These are phyloP conservation scores for Nitzschia inconspicua DNA, from an alignment of 108 stramenopile genomes.

Conservation along the genomic window DNA sequence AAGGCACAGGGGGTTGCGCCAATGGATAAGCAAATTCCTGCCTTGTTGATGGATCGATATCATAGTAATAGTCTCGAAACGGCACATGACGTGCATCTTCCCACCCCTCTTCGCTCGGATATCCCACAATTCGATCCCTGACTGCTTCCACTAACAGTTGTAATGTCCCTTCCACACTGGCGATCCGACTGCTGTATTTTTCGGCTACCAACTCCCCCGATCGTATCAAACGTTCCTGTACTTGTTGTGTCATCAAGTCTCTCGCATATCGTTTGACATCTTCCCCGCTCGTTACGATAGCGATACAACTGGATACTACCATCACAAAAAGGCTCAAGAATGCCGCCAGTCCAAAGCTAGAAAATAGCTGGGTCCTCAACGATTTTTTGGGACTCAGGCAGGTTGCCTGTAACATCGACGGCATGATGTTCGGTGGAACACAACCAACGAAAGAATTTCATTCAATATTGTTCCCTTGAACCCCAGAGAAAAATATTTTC, in stretches of 20 bases:
- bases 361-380: conserved; percentile 45
- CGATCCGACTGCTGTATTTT: conserved; percentile 9
- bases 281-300: conserved; percentile 22
- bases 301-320: conserved; percentile 29
- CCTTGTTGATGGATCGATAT: conserved; percentile 15
- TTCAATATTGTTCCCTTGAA: too few relatives aligned
- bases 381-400: too few relatives aligned
- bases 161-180: conserved; percentile 4
- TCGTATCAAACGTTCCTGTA: conserved; percentile 7
- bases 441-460: too few relatives aligned
- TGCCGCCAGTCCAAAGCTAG: conserved; percentile 41
- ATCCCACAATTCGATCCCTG: conserved; percentile 50
- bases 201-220: conserved; percentile 10
- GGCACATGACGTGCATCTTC: conserved; percentile 21
- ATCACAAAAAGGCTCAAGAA: conserved; percentile 31
- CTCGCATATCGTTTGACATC: conserved; percentile 25
- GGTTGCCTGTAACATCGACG: too few relatives aligned
- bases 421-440: too few relatives aligned
- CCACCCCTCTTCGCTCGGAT: conserved; percentile 22
- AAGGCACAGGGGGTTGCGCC: conserved; percentile 27
- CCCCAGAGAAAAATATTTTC: too few relatives aligned
- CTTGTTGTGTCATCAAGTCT: conserved; percentile 16
- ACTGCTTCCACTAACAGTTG: conserved; percentile 30
- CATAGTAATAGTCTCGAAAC: conserved; percentile 11
- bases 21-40: conserved; percentile 38